phyloP scores from a whole-genome alignment of 345 rosid species.

The Gossypium rotundifolium region DNA sequence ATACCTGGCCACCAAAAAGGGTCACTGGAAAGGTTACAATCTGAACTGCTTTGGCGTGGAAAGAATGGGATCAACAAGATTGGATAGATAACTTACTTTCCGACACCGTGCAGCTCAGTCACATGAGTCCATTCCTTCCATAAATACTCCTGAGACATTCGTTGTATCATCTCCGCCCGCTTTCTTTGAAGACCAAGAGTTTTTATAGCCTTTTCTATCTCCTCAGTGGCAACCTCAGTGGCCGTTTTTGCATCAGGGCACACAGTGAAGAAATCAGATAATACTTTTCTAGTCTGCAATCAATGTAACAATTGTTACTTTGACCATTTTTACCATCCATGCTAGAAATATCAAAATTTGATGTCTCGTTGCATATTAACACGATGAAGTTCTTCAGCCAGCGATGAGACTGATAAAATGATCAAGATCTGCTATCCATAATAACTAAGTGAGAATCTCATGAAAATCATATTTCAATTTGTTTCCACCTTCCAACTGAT shows the following conservation, averaged over 20 bases:
- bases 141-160: conserved; percentile 61
- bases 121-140: conserved; percentile 69
- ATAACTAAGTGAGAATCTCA: no score
- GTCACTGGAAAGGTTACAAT: background rate
- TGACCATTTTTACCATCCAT: background rate
- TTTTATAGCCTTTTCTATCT: conserved; percentile 42
- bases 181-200: conserved; percentile 54
- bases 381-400: background rate
- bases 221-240: conserved; percentile 29
- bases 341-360: background rate
- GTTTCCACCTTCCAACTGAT: background rate
- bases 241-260: conserved; percentile 71
- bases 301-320: background rate
- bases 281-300: conserved; percentile 41
- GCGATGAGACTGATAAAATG: background rate
- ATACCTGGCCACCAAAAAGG: conserved; percentile 38
- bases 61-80: background rate
- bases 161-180: conserved; percentile 50
- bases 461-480: background rate
- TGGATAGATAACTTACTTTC: conserved; percentile 42
- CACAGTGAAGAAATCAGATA: conserved; percentile 41
- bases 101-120: conserved; percentile 69
- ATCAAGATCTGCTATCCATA: background rate
- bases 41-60: background rate
- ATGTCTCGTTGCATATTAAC: background rate